Conservation (phyloP, 768 basidiomycete species). For the Zangia roseola region DNA sequence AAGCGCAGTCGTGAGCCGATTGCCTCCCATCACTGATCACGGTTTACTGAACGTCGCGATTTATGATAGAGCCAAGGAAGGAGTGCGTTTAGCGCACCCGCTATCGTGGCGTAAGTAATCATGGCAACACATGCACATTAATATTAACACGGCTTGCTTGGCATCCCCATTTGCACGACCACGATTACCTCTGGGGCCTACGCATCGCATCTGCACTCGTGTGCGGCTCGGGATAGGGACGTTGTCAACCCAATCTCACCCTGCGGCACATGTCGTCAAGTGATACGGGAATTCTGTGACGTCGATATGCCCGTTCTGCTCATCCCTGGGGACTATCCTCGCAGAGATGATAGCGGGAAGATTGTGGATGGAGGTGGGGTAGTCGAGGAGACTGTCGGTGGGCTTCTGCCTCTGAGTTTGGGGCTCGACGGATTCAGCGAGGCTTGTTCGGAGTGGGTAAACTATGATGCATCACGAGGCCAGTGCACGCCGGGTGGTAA, state of each 20-base stretch:
- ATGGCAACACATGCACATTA: too few relatives aligned
- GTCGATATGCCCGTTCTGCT: conserved; percentile 72
- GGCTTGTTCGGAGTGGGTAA: conserved; percentile 36
- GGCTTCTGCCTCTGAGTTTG: conserved; percentile 78
- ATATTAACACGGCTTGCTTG: too few relatives aligned
- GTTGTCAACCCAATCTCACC: conserved; percentile 72
- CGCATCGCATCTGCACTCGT: too few relatives aligned
- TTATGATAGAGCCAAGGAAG: conserved; percentile 69
- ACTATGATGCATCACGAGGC: too few relatives aligned
- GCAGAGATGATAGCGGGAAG: conserved; percentile 31
- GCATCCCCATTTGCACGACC: too few relatives aligned
- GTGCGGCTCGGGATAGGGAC: conserved; percentile 51
- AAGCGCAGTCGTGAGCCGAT: conserved; percentile 72
- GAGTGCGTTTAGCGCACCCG: conserved; percentile 67
- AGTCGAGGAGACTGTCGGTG: conserved; percentile 62
- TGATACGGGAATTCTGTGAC: conserved; percentile 82
- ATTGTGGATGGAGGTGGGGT: conserved; percentile 46
- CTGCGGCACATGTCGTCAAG: conserved; percentile 92
- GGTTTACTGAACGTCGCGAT: too few relatives aligned
- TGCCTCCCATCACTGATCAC: neutral
- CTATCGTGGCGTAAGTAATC: conserved; percentile 65
- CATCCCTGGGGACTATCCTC: conserved; percentile 61
- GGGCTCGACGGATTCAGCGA: conserved; percentile 60
- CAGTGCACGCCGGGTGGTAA: too few relatives aligned
- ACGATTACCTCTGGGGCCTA: too few relatives aligned